A percentile compares a stretch with the other conserved stretches of the same genome.
These are phyloP conservation scores for Cyberlindnera misumaiensis DNA, from an alignment of 805 yeast genomes.

Conservation along the genomic window DNA sequence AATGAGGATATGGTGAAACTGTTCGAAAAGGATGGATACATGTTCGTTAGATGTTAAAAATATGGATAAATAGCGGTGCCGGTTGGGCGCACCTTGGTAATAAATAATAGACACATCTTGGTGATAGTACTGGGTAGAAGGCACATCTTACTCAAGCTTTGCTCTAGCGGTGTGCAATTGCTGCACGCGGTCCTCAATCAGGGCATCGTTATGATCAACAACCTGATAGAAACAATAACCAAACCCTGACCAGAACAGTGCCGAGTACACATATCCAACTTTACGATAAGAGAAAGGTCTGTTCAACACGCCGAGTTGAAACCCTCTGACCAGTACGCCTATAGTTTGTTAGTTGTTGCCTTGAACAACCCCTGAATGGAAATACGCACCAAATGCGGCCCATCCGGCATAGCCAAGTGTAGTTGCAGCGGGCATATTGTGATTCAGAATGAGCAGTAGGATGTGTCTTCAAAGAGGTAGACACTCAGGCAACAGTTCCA, in stretches of 20 bases:
- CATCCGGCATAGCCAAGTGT: conserved; percentile 28
- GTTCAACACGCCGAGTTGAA: conserved; percentile 37
- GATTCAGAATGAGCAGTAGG: too few relatives aligned
- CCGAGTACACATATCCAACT: conserved; percentile 36
- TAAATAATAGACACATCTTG: not conserved
- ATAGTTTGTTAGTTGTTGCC: conserved; percentile 1
- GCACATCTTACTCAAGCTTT: conserved; percentile 6
- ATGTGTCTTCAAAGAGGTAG: too few relatives aligned
- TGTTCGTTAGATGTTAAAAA: conserved; percentile 1
- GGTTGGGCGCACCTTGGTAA: not conserved
- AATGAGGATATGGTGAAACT: conserved; percentile 1
- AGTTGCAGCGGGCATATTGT: conserved; percentile 19
- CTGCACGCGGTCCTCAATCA: conserved; percentile 31
- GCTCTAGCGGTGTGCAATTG: conserved; percentile 33
- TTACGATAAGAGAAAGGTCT: conserved; percentile 32
- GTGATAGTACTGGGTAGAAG: not conserved
- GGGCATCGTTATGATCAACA: conserved; percentile 32
- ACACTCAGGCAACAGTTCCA: too few relatives aligned
- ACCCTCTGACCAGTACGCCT: conserved; percentile 38
- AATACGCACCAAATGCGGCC: conserved; percentile 31
- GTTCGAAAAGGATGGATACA: conserved; percentile 3
- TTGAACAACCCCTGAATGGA: not conserved
- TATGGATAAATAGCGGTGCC: not conserved
- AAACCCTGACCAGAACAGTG: conserved; percentile 36
- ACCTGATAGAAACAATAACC: conserved; percentile 34